phyloP scores from a whole-genome alignment of 371 early-diverging fungal genomes.

The Syncephalastrum racemosum region DNA sequence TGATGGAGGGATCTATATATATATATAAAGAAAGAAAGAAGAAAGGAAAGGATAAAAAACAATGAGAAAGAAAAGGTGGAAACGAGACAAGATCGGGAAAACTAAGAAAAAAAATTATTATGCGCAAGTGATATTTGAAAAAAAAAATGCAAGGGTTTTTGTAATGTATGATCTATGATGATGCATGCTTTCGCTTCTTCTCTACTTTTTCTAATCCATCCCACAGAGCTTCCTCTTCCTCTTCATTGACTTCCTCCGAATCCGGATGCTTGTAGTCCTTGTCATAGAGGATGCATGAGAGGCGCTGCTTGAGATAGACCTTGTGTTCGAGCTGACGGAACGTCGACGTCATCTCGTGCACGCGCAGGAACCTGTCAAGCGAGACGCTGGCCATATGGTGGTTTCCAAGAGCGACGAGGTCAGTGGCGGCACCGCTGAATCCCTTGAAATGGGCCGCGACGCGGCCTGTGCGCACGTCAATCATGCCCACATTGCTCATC shows the following conservation, averaged over 20 bases:
- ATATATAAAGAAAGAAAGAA: too few species aligned
- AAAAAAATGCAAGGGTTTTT: too few species aligned
- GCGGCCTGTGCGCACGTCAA: conserved; percentile 69
- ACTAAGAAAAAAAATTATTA: too few species aligned
- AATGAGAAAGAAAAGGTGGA: too few species aligned
- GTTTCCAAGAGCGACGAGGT: conserved; percentile 19
- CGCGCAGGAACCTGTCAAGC: conserved; percentile 75
- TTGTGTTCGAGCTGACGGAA: conserved; percentile 63
- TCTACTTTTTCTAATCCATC: conserved; percentile 47
- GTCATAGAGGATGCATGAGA: conserved; percentile 71
- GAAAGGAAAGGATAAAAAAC: too few species aligned
- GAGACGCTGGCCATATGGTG: conserved; percentile 62
- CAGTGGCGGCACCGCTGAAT: conserved; percentile 73
- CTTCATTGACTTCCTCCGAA: conserved; percentile 31
- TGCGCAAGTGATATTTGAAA: too few species aligned
- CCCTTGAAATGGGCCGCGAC: conserved; percentile 58
- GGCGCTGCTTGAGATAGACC: conserved; percentile 80
- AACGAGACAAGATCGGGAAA: too few species aligned
- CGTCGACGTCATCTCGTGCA: conserved; percentile 66
- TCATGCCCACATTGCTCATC: conserved; percentile 62
- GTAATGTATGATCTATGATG: background rate
- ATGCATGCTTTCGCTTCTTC: conserved; percentile 12
- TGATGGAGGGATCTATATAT: background rate
- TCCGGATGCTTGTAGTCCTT: conserved; percentile 43
- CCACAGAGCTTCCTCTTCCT: conserved; percentile 59